Percentiles rank a stretch among this genome's conserved stretches.
These are phyloP conservation scores for Marvania coccoides DNA, from an alignment of 139 green algal genomes.

Conservation along the genomic window DNA sequence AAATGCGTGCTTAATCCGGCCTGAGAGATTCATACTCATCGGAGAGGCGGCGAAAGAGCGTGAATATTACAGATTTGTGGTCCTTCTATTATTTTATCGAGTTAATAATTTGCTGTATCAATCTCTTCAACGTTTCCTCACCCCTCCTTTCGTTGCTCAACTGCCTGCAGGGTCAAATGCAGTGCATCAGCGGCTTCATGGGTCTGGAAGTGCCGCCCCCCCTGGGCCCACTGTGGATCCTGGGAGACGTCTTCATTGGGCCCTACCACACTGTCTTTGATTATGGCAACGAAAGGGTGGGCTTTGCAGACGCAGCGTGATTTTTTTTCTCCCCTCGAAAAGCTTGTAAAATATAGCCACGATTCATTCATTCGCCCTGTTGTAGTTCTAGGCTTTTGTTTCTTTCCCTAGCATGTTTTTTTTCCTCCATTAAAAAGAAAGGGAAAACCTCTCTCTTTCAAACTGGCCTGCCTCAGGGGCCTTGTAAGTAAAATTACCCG, in stretches of 20 bases:
- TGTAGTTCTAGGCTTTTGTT: neutral
- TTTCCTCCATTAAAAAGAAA: neutral
- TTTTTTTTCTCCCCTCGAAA: no score
- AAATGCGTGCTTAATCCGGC: no score
- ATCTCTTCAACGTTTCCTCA: no score
- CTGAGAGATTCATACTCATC: no score
- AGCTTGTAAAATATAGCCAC: neutral
- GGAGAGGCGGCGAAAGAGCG: no score
- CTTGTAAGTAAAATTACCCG: no score
- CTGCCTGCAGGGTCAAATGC: constrained; percentile 42
- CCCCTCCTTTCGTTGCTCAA: no score
- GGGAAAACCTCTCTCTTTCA: neutral
- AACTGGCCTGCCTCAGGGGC: neutral
- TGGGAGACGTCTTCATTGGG: constrained; percentile 93
- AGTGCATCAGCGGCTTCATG: constrained; percentile 97
- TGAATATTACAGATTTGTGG: no score
- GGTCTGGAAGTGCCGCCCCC: constrained; percentile 79
- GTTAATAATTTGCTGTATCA: no score
- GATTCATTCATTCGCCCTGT: neutral
- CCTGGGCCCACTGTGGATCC: constrained; percentile 90
- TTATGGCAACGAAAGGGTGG: constrained; percentile 74
- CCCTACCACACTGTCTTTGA: constrained; percentile 96
- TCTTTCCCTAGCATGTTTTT: neutral
- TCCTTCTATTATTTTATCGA: no score
- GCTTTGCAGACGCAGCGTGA: constrained; percentile 75